Evolutionary conservation across 139 green algal species (phyloP), one percentile per base, ranked within the genome.

Genomic region (Dunaliella primolecta): DNA sequence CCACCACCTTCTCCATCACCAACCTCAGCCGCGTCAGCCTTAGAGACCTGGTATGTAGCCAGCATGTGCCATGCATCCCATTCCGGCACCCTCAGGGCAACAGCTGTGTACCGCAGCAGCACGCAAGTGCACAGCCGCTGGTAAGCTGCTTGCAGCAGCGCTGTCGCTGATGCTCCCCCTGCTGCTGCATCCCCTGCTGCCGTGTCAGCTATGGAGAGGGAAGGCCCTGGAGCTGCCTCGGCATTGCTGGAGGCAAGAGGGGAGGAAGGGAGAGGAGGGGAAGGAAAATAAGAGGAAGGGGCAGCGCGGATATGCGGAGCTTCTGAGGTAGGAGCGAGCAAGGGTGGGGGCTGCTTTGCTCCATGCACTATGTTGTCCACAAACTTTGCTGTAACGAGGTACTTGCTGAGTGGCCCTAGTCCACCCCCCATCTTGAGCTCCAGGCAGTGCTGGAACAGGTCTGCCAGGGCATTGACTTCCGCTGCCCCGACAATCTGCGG

Each of bases 291-390:
- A n/a, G n/a, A n/a, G n/a, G n/a, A n/a, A n/a, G n/a, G n/a, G n/a
- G n/a, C n/a, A n/a, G n/a, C n/a, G n/a, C n/a, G n/a, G n/a, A n/a
- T n/a, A n/a, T n/a, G n/a, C n/a, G n/a, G n/a, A n/a, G n/a, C n/a
- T n/a, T n/a, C n/a, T n/a, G n/a, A n/a, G n/a, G n/a, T n/a, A n/a
- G n/a, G n/a, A n/a, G n/a, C n/a, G n/a, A n/a, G n/a, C n/a, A n/a
- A n/a, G 36, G 38, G 2, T 1, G 20, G 82, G 2, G 78, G 36
- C 11, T 55, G 78, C 3, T 80, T 33, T n/a, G 83, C 85, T 0
- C 88, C 88, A 0, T 71, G 31, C 1, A 78, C 57, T 20, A 91
- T 82, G 82, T 91, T 91, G 7, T 90, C 88, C 25, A 91, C 38
- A 1, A 86, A 34, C 33, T 87, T 89, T 32, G 71, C 27, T 3